Evolutionary conservation across 2,329 filamentous ascomycete genomes (phyloP).

Genomic region (Talaromyces sp.): DNA sequence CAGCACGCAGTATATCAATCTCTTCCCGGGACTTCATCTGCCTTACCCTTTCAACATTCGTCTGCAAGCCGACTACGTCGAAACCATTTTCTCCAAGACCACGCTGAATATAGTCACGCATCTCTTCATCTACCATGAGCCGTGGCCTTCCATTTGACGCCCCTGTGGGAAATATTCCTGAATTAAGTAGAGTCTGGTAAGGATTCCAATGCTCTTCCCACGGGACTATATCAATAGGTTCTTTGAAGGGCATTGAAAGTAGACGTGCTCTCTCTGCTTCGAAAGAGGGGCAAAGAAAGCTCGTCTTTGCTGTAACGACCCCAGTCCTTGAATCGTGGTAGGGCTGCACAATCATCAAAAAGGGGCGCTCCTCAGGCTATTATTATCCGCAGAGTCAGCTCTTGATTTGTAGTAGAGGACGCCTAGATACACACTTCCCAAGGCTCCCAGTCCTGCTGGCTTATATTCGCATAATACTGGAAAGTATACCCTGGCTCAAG

Average conservation of each 20-base stretch:
- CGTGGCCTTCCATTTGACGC: conserved; percentile 24
- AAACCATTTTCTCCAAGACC: conserved; percentile 56
- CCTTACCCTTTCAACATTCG: conserved; percentile 56
- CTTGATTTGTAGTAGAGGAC: neutral
- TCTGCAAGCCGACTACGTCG: conserved; percentile 52
- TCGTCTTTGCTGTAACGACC: conserved; percentile 51
- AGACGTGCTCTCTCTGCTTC: conserved; percentile 59
- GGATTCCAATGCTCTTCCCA: conserved; percentile 67
- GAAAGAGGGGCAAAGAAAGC: conserved; percentile 59
- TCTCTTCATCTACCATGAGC: conserved; percentile 65
- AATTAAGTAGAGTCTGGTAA: conserved; percentile 53
- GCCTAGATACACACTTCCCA: conserved; percentile 44
- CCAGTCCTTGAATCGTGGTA: conserved; percentile 35
- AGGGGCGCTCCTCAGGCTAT: conserved; percentile 60
- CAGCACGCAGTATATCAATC: conserved; percentile 56
- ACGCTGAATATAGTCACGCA: conserved; percentile 60
- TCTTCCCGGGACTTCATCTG: conserved; percentile 58
- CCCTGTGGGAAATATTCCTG: conserved; percentile 36
- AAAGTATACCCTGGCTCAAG: conserved; percentile 64
- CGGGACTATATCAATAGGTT: conserved; percentile 52
- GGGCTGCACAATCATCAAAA: conserved; percentile 60
- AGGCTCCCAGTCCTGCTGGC: conserved; percentile 60
- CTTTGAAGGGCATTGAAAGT: conserved; percentile 55
- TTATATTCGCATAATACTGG: conserved; percentile 62
- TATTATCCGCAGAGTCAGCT: neutral